phyloP scores from a whole-genome alignment of 2,329 filamentous ascomycete species.

The Mariannaea elegans region DNA sequence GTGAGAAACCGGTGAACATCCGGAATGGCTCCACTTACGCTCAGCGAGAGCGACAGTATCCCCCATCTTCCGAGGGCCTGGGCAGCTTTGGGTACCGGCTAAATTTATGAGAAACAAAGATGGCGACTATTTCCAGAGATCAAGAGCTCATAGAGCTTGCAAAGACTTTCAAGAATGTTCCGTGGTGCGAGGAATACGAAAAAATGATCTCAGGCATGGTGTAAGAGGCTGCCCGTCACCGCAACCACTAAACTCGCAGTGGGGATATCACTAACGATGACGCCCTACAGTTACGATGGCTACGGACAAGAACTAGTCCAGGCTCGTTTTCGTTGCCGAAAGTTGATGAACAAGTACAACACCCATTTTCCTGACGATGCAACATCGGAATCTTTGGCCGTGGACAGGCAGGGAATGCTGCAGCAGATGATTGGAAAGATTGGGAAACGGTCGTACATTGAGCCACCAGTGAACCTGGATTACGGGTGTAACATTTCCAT shows the following conservation, averaged over 20 bases:
- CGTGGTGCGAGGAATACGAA: slow-evolving; percentile 39
- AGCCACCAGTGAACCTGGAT: slow-evolving; percentile 69
- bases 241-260: too few relatives aligned
- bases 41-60: too few relatives aligned
- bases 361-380: slow-evolving; percentile 60
- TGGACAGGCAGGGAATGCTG: slow-evolving; percentile 57
- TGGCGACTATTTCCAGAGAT: slow-evolving; percentile 33
- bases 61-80: too few relatives aligned
- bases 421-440: slow-evolving; percentile 58
- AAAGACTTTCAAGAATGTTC: slow-evolving; percentile 26
- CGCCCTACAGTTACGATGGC: slow-evolving; percentile 57
- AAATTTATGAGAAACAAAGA: slow-evolving; percentile 18
- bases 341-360: slow-evolving; percentile 67
- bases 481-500: slow-evolving; percentile 72
- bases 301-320: slow-evolving; percentile 57
- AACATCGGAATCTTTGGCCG: slow-evolving; percentile 48
- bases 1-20: too few relatives aligned
- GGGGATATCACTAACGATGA: not conserved
- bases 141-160: slow-evolving; percentile 34
- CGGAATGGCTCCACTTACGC: too few relatives aligned
- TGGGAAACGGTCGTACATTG: slow-evolving; percentile 63
- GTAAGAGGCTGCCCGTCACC: too few relatives aligned
- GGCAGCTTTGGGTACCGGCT: too few relatives aligned
- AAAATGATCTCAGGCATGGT: slow-evolving; percentile 42
- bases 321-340: slow-evolving; percentile 63